phyloP scores from a whole-genome alignment of 768 basidiomycete species.

The Leccinum rimulosum region DNA sequence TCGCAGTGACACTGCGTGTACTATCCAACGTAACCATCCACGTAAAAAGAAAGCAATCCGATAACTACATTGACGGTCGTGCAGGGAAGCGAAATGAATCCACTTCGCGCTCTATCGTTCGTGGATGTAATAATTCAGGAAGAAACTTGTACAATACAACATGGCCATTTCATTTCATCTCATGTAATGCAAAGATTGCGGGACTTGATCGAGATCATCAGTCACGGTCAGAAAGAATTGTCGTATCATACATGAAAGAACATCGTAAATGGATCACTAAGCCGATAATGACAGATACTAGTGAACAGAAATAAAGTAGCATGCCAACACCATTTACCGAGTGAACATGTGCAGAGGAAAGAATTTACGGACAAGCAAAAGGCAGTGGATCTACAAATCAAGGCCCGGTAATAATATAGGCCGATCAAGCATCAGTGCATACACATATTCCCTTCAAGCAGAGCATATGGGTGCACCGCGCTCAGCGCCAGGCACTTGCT shows the following conservation, averaged over 20 bases:
- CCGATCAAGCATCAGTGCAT: neutral
- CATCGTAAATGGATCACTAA: neutral
- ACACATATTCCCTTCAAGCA: neutral
- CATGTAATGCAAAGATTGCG: neutral
- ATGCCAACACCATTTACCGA: neutral
- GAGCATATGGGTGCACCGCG: neutral
- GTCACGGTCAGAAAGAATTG: neutral
- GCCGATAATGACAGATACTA: neutral
- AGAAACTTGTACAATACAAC: neutral
- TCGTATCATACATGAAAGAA: neutral
- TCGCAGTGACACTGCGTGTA: neutral
- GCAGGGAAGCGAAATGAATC: neutral
- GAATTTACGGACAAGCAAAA: neutral
- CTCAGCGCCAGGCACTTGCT: constrained; percentile 15
- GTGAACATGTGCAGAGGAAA: neutral
- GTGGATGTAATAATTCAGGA: neutral
- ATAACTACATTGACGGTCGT: neutral
- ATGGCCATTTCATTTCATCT: neutral
- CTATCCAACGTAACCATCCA: neutral
- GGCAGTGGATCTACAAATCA: neutral
- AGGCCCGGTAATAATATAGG: neutral
- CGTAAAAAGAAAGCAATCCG: neutral
- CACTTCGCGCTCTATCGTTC: neutral
- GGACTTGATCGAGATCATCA: neutral
- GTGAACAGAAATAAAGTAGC: neutral